Conservation (phyloP, 202 grass and related monocot species). For the Eragrostis tef region DNA sequence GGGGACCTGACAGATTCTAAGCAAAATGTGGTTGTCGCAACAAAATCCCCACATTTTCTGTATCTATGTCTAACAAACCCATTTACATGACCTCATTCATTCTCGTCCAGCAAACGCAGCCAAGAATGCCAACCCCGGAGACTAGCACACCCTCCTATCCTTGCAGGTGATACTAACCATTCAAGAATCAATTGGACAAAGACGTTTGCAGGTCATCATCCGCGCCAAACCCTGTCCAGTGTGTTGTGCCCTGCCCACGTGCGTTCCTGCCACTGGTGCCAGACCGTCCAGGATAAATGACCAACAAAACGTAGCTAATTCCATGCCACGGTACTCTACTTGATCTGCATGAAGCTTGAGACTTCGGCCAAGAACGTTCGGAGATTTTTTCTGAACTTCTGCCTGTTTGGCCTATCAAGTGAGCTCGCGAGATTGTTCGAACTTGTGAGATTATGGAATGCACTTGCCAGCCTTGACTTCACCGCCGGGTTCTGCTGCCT, state of each 20-base stretch:
- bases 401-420: conserved; percentile 76
- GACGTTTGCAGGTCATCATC: not conserved
- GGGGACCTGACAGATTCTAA: not conserved
- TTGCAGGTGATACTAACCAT: conserved; percentile 29
- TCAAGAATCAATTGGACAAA: conserved; percentile 17
- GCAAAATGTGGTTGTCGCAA: not conserved
- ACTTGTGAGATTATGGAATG: conserved; percentile 80
- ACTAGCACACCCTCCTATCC: conserved; percentile 20
- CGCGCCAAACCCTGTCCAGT: not conserved
- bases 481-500: conserved; percentile 64
- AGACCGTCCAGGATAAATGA: not conserved
- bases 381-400: conserved; percentile 92
- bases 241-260: not conserved
- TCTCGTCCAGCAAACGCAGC: conserved; percentile 19
- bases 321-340: conserved; percentile 45
- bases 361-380: conserved; percentile 70
- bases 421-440: conserved; percentile 72
- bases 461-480: conserved; percentile 75
- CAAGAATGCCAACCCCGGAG: conserved; percentile 28
- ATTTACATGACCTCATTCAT: conserved; percentile 48
- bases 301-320: not conserved
- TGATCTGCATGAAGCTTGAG: conserved; percentile 79
- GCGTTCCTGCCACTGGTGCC: conserved; percentile 8
- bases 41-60: conserved; percentile 38
- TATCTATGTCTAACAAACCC: conserved; percentile 26